Conservation (phyloP, 1,284 basidiomycete genomes). For the Naganishia albida region DNA sequence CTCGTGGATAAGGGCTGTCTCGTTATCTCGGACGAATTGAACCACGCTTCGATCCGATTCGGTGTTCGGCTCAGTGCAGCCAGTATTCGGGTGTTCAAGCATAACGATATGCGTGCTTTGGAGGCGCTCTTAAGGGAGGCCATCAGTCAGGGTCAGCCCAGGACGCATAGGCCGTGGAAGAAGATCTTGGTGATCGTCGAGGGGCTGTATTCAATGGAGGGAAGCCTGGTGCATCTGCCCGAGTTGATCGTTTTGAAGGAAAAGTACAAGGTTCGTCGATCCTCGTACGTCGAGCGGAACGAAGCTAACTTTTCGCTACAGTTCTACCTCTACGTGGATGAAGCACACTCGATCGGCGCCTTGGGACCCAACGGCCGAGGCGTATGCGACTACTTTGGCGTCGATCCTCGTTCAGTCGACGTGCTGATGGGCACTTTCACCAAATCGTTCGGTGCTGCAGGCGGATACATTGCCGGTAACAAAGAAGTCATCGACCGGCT, state of each 20-base stretch:
- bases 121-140: conserved; percentile 83
- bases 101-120: conserved; percentile 87
- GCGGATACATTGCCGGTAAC: conserved; percentile 88
- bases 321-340: conserved; percentile 96
- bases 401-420: conserved; percentile 80
- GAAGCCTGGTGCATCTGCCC: conserved; percentile 84
- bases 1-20: conserved; percentile 87
- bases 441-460: conserved; percentile 96
- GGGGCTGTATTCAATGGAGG: conserved; percentile 98
- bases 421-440: conserved; percentile 99
- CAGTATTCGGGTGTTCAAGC: conserved; percentile 90
- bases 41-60: conserved; percentile 93
- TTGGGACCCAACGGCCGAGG: conserved; percentile 92
- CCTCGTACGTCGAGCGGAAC: background rate
- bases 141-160: conserved; percentile 95
- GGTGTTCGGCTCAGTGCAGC: conserved; percentile 89
- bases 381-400: conserved; percentile 90
- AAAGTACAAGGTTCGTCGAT: conserved; percentile 80
- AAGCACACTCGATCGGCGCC: conserved; percentile 96
- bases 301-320: conserved; percentile 46
- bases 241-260: conserved; percentile 82
- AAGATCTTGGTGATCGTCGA: conserved; percentile 96
- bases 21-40: conserved; percentile 95
- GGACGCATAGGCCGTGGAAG: conserved; percentile 97
- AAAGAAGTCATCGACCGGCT: conserved; percentile 79